A percentile compares a stretch with the other conserved stretches of the same genome.
Evolutionary conservation across 805 yeast species (phyloP).

Genomic region (Cyberlindnera americana): DNA sequence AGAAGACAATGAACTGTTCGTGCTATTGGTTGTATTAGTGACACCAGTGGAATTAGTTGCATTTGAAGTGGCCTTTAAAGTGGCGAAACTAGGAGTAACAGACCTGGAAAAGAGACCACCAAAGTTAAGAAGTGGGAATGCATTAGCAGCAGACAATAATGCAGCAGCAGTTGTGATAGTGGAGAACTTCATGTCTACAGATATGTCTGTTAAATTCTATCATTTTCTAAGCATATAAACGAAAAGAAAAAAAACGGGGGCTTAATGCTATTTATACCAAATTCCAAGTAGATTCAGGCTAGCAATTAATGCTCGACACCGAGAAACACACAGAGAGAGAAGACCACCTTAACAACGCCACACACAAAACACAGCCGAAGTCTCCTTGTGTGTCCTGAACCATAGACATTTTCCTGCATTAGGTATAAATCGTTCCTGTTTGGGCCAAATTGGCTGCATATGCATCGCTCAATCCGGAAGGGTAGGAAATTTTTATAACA

Average conservation of each 20-base stretch:
- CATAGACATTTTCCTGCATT: background rate
- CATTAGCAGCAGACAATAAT: background rate
- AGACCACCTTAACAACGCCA: too few species aligned
- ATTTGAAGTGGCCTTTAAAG: background rate
- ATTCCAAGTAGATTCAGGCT: too few species aligned
- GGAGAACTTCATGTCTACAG: background rate
- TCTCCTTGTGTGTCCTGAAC: too few species aligned
- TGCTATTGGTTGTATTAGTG: constrained; percentile 8
- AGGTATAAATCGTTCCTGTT: background rate
- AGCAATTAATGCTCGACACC: too few species aligned
- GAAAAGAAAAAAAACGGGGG: too few species aligned
- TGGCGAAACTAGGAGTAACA: background rate
- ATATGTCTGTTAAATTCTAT: too few species aligned
- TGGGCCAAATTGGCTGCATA: background rate
- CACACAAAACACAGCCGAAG: too few species aligned
- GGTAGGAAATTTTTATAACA: background rate
- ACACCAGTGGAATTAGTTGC: background rate
- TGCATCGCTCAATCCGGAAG: background rate
- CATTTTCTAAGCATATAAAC: too few species aligned
- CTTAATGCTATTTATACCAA: too few species aligned
- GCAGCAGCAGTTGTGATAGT: background rate
- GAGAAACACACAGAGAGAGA: too few species aligned
- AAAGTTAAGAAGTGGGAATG: background rate
- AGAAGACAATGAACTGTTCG: constrained; percentile 8
- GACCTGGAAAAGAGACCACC: background rate